Evolutionary conservation across 2,329 filamentous ascomycete species (phyloP), one percentile per base, ranked within the genome.

Genomic region (Zasmidium citrigriseum): DNA sequence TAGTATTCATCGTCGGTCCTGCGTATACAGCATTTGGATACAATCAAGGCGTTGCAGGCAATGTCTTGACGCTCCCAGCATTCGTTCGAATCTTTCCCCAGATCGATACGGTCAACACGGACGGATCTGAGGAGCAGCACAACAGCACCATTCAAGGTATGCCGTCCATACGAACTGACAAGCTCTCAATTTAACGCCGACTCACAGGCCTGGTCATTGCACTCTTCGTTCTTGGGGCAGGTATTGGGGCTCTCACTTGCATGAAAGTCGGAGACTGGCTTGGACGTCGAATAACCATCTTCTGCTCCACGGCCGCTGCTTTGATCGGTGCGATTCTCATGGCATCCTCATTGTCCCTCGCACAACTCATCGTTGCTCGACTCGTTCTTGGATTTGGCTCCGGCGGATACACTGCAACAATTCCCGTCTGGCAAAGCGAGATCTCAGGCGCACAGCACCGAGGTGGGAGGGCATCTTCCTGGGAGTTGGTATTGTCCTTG

Each of bases 251-350:
- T 1, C 70, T 83, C 27, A 65, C 76, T 1, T 76, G 78, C 20
- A 79, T 84, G 46, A 64, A 71, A 5, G 65, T 80, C 22, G 81
- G 81, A n/a, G 80, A 83, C 27, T 64, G 62, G 1, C 70, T 82
- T 1, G 80, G 81, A 3, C 71, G 81, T n/a, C 80, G 78, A 60
- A 80, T 76, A 56, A 50, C 47, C 14, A 73, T 83, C 45, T 64
- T 82, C 29, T 59, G 79, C 2, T 80, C 80, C 11, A 78, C 78
- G 0, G 75, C 73, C 0, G 76, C 82, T 58, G 81, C 82, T 77
- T 69, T 70, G 21, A 67, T 80, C 44, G 80, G 80, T 1, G 79
- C 78, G 1, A 73, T 82, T 46, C 54, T 67, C 7, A 61, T 64
- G 47, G 58, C 54, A 3, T 55, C 63, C 3, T 51, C 76, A 70